A percentile compares a stretch with the other conserved stretches of the same genome.
Evolutionary conservation across 1,284 basidiomycete species (phyloP).

Genomic region (Tylopilus sp.): DNA sequence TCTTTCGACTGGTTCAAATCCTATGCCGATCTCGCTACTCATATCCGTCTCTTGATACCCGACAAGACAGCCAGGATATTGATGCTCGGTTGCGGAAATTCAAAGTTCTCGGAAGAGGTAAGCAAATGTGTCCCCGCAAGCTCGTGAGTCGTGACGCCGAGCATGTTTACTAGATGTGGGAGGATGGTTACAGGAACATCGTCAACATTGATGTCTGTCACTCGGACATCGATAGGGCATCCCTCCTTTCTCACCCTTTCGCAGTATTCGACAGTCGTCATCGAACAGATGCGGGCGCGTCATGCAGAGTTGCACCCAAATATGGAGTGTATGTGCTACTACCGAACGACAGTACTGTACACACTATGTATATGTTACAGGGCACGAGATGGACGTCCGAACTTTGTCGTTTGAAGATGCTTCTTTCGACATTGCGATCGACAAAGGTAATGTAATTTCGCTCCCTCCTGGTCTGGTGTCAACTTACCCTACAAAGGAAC

Average conservation of each 20-base stretch:
- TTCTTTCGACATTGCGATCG: constrained; percentile 81
- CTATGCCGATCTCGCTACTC: constrained; percentile 59
- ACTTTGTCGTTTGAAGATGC: constrained; percentile 61
- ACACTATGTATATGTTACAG: constrained; percentile 35
- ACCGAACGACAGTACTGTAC: neutral
- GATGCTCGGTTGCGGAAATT: constrained; percentile 92
- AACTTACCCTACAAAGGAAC: constrained; percentile 47
- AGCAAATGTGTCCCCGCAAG: constrained; percentile 13
- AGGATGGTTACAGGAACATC: constrained; percentile 81
- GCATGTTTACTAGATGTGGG: constrained; percentile 66
- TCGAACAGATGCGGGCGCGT: constrained; percentile 72
- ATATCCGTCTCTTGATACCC: constrained; percentile 60
- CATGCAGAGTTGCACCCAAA: constrained; percentile 53
- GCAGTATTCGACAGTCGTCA: constrained; percentile 77
- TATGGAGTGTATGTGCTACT: constrained; percentile 66
- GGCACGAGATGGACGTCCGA: constrained; percentile 87
- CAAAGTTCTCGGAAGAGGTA: constrained; percentile 71
- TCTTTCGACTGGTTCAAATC: constrained; percentile 88
- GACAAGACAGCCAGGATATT: constrained; percentile 64
- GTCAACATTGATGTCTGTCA: constrained; percentile 74
- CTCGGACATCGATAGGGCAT: neutral
- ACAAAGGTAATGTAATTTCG: constrained; percentile 60
- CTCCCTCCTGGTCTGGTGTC: neutral
- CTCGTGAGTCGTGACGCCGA: neutral
- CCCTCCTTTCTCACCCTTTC: constrained; percentile 3